Conservation (phyloP, 768 basidiomycete species). For the Boletellus sp. region DNA sequence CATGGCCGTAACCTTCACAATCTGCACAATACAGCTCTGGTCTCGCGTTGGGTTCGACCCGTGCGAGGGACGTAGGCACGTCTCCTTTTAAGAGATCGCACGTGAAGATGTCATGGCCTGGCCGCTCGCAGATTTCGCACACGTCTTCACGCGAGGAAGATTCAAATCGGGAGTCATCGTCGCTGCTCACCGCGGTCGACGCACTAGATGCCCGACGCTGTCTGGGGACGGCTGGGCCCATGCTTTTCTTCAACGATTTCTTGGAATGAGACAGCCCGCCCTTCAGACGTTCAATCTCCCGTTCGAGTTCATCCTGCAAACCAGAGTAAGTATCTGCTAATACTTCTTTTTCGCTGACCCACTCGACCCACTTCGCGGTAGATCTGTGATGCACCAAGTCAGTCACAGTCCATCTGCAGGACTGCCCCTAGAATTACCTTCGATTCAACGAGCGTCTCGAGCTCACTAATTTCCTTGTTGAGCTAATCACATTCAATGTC, state of each 20-base stretch:
- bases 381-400: constrained; percentile 47
- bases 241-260: constrained; percentile 50
- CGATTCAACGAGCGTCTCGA: constrained; percentile 90
- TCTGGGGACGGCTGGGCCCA: constrained; percentile 35
- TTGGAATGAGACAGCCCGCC: constrained; percentile 61
- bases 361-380: constrained; percentile 66
- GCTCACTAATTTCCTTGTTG: constrained; percentile 87
- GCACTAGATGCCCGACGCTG: constrained; percentile 20
- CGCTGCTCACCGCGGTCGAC: constrained; percentile 23
- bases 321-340: constrained; percentile 12
- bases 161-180: constrained; percentile 20
- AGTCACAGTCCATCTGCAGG: background rate
- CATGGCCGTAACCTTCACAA: constrained; percentile 78
- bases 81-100: constrained; percentile 73
- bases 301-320: constrained; percentile 77
- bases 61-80: constrained; percentile 25
- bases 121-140: constrained; percentile 85
- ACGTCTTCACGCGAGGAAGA: constrained; percentile 38
- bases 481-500: constrained; percentile 44
- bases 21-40: constrained; percentile 69
- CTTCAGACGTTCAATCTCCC: constrained; percentile 73
- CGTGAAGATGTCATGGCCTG: constrained; percentile 83
- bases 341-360: background rate
- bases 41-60: constrained; percentile 11
- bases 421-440: constrained; percentile 51